Evolutionary conservation across 1,284 basidiomycete species (phyloP).

Genomic region (Rhodotorula sp.): DNA sequence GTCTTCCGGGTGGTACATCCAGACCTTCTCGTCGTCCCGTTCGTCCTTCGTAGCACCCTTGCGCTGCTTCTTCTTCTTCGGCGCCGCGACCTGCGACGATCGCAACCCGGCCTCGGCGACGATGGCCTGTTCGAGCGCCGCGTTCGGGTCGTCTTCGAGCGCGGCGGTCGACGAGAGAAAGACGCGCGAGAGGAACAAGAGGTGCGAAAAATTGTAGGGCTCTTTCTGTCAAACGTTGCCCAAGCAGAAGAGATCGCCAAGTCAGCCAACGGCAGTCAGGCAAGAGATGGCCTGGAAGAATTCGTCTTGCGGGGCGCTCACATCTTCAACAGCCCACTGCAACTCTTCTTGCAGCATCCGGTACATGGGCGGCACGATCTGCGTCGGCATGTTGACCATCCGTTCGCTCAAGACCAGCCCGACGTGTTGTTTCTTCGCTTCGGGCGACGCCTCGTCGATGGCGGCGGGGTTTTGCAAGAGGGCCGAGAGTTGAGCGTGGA

Average conservation of each 20-base stretch:
- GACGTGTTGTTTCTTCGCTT: conserved; percentile 55
- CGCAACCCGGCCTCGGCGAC: conserved; percentile 1
- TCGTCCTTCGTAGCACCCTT: conserved; percentile 47
- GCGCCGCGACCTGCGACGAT: conserved; percentile 53
- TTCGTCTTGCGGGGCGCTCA: no score
- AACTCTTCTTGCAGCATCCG: conserved; percentile 78
- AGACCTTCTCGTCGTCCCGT: conserved; percentile 48
- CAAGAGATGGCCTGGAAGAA: no score
- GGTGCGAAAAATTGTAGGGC: conserved; percentile 67
- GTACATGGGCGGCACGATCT: conserved; percentile 85
- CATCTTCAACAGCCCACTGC: conserved; percentile 64
- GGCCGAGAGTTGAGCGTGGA: conserved; percentile 38
- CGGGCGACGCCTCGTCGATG: conserved; percentile 43
- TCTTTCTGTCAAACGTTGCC: no score
- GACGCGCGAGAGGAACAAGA: conserved; percentile 69
- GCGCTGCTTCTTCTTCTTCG: conserved; percentile 52
- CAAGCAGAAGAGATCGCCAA: background rate
- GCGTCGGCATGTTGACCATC: conserved; percentile 87
- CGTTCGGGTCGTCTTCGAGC: conserved; percentile 41
- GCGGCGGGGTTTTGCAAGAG: conserved; percentile 34
- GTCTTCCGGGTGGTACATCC: conserved; percentile 83
- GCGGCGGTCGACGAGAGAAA: conserved; percentile 53
- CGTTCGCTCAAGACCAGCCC: conserved; percentile 81
- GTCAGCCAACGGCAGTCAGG: no score
- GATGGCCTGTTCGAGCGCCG: conserved; percentile 33